These are phyloP conservation scores for Chlorociboria aeruginascens DNA, from an alignment of 495 filamentous ascomycete genomes.

Conservation along the genomic window DNA sequence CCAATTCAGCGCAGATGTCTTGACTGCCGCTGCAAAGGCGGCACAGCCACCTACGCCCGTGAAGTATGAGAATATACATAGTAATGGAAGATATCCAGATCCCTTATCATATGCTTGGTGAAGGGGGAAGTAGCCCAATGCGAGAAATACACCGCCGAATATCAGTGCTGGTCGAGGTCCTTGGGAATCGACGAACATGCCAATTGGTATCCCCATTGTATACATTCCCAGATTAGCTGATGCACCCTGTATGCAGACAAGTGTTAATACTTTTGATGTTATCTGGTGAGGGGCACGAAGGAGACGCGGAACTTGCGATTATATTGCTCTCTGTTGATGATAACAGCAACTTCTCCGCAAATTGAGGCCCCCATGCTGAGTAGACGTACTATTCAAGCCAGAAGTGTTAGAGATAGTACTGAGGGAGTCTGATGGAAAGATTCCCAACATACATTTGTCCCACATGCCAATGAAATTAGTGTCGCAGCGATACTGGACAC, in stretches of 20 bases:
- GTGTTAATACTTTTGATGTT: constrained; percentile 7
- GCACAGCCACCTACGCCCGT: constrained; percentile 81
- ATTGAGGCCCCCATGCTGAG: constrained; percentile 94
- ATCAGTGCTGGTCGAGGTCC: constrained; percentile 71
- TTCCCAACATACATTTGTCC: constrained; percentile 65
- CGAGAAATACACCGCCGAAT: constrained; percentile 57
- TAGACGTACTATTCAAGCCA: constrained; percentile 70
- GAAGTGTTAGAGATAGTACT: neutral
- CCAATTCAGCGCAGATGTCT: constrained; percentile 85
- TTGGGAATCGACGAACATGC: constrained; percentile 72
- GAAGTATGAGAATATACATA: constrained; percentile 74
- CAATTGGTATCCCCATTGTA: constrained; percentile 76
- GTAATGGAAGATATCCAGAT: constrained; percentile 51
- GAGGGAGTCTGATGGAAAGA: neutral
- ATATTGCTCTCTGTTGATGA: constrained; percentile 84
- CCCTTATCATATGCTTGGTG: constrained; percentile 49
- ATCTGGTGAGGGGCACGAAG: constrained; percentile 4
- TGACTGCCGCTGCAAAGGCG: constrained; percentile 77
- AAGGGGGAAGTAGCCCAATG: constrained; percentile 70
- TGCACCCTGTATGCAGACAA: constrained; percentile 40
- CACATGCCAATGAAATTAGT: constrained; percentile 75
- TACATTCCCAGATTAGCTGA: constrained; percentile 98
- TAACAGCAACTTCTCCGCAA: constrained; percentile 72
- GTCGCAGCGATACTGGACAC: constrained; percentile 79
- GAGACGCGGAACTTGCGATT: constrained; percentile 45